Evolutionary conservation across 371 early-diverging fungal genomes (phyloP).

Genomic region (Nosema muscidifuracis): DNA sequence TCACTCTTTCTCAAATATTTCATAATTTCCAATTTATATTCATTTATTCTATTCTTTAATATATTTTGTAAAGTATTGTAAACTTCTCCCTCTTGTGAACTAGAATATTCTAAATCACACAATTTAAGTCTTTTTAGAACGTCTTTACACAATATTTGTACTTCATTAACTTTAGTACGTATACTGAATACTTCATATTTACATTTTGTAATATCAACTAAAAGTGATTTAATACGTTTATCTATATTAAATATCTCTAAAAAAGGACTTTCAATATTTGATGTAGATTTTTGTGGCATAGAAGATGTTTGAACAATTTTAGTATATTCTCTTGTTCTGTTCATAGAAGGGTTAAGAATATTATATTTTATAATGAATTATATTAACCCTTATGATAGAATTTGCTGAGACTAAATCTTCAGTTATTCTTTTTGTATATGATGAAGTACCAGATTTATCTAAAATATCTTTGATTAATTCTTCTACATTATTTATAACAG

Average conservation of each 20-base stretch:
- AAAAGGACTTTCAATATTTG: background rate
- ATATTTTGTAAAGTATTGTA: constrained; percentile 4
- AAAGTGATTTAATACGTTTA: constrained; percentile 2
- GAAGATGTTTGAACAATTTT: constrained; percentile 46
- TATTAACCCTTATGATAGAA: background rate
- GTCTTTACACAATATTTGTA: background rate
- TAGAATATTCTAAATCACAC: background rate
- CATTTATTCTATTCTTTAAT: constrained; percentile 9
- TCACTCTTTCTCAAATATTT: constrained; percentile 10
- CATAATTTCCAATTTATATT: constrained; percentile 22
- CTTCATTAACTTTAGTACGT: constrained; percentile 11
- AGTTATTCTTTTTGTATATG: background rate
- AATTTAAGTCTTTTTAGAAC: constrained; percentile 1
- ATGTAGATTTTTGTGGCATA: constrained; percentile 44
- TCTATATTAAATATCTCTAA: constrained; percentile 16
- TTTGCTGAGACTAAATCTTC: background rate
- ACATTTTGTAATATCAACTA: background rate
- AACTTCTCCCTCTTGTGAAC: background rate
- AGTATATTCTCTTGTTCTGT: constrained; percentile 58
- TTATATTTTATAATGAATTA: background rate
- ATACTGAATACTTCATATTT: constrained; percentile 33
- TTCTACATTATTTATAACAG: background rate
- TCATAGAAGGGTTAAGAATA: constrained; percentile 42
- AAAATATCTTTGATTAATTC: background rate
- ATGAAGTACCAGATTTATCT: background rate